Percentiles rank a stretch among this genome's conserved stretches.
Conservation (phyloP, 73 alveolate species). For the Loxodes magnus region DNA sequence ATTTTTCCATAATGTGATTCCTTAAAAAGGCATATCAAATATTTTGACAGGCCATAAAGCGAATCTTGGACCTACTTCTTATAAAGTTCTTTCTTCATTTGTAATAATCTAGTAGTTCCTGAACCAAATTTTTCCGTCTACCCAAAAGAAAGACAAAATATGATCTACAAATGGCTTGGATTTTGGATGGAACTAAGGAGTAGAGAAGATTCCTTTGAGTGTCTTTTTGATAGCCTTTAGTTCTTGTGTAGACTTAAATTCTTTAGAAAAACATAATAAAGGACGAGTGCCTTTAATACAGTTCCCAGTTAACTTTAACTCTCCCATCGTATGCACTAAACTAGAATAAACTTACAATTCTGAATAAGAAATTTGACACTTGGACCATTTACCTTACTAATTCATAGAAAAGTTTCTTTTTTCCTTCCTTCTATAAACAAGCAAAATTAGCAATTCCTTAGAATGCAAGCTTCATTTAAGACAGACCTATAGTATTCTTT, state of each 20-base stretch:
- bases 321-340: conserved; percentile 73
- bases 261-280: conserved; percentile 76
- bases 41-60: conserved; percentile 72
- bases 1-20: conserved; percentile 87
- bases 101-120: conserved; percentile 83
- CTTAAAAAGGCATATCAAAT: conserved; percentile 75
- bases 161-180: conserved; percentile 96
- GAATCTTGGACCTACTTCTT: conserved; percentile 97
- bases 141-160: conserved; percentile 56
- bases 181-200: conserved; percentile 96
- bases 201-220: conserved; percentile 67
- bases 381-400: conserved; percentile 90
- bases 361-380: conserved; percentile 76
- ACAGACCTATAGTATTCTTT: no score
- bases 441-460: conserved; percentile 85
- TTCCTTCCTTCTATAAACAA: conserved; percentile 84
- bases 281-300: conserved; percentile 94
- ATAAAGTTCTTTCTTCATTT: conserved; percentile 58
- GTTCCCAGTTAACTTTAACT: conserved; percentile 92
- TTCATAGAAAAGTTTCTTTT: conserved; percentile 83
- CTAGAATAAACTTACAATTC: conserved; percentile 23
- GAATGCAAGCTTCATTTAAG: no score
- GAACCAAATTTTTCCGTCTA: conserved; percentile 72
- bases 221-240: conserved; percentile 69
- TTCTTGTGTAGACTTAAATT: conserved; percentile 45